Evolutionary conservation across 1,139 yeast species (phyloP).

Genomic region (Lodderomyces metapsilosis): DNA sequence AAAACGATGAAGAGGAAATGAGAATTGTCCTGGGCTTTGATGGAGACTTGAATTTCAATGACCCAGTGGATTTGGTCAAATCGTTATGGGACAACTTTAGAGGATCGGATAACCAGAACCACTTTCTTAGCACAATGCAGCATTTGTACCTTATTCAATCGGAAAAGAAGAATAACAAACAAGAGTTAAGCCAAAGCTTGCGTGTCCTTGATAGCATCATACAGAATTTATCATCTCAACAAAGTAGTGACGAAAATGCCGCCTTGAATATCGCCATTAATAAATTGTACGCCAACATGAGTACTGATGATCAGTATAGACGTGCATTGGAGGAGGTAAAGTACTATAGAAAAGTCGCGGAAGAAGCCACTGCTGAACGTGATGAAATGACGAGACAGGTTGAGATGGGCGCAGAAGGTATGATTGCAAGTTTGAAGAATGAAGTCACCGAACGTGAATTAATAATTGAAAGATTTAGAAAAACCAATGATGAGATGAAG

Average conservation of each 20-base stretch:
- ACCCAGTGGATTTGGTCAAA: conserved; percentile 70
- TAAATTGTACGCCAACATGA: conserved; percentile 70
- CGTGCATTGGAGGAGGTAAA: conserved; percentile 75
- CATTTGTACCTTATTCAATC: conserved; percentile 75
- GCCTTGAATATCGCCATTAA: conserved; percentile 85
- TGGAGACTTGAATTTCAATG: conserved; percentile 61
- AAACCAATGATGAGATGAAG: conserved; percentile 62
- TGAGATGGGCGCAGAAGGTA: conserved; percentile 80
- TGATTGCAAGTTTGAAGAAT: conserved; percentile 65
- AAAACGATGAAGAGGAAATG: conserved; percentile 68
- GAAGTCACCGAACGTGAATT: conserved; percentile 75
- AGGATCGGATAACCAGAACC: conserved; percentile 70
- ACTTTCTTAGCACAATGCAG: conserved; percentile 76
- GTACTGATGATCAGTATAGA: conserved; percentile 87
- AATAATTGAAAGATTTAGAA: conserved; percentile 63
- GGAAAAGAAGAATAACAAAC: conserved; percentile 49
- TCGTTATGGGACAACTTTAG: conserved; percentile 71
- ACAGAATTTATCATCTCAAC: conserved; percentile 71
- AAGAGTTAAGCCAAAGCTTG: conserved; percentile 62
- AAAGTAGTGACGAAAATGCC: conserved; percentile 66
- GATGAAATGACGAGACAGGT: conserved; percentile 75
- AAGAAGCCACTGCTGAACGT: conserved; percentile 81
- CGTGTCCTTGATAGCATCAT: conserved; percentile 81
- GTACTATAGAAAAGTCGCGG: conserved; percentile 63
- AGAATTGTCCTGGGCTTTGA: conserved; percentile 60